Percentiles rank a stretch among this genome's conserved stretches.
Conservation (phyloP, 1,284 basidiomycete species). For the Ceratobasidium sp. region DNA sequence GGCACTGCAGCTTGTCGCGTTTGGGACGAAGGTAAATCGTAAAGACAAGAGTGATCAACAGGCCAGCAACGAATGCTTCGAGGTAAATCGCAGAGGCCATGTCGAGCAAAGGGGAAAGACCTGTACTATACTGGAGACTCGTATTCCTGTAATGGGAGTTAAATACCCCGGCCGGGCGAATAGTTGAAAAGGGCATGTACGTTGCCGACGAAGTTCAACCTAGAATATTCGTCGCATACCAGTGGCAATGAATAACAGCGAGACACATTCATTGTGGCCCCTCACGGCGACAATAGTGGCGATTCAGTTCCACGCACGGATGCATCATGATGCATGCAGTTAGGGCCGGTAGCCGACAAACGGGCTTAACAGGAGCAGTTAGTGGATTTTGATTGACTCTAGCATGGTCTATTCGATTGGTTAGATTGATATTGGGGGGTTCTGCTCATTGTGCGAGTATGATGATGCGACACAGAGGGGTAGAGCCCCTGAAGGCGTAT, state of each 20-base stretch:
- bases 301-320: neutral
- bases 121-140: neutral
- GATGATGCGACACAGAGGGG: slow-evolving; percentile 11
- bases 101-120: neutral
- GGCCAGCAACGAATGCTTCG: slow-evolving; percentile 22
- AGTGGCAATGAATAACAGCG: neutral
- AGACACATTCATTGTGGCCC: slow-evolving; percentile 26
- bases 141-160: neutral
- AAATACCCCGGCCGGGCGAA: neutral
- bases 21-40: slow-evolving; percentile 26
- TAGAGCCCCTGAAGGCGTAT: neutral
- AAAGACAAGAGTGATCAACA: slow-evolving; percentile 15
- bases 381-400: slow-evolving; percentile 1
- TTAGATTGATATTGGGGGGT: neutral
- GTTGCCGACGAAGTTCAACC: neutral
- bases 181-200: slow-evolving; percentile 1
- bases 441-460: neutral
- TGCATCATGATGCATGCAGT: neutral
- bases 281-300: slow-evolving; percentile 24
- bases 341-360: neutral
- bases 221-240: neutral
- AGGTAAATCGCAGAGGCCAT: slow-evolving; percentile 29
- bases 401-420: neutral
- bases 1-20: slow-evolving; percentile 9
- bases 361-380: neutral